Evolutionary conservation across 495 filamentous ascomycete species (phyloP), one percentile per base, ranked within the genome.

Genomic region (Tuber melanosporum): DNA sequence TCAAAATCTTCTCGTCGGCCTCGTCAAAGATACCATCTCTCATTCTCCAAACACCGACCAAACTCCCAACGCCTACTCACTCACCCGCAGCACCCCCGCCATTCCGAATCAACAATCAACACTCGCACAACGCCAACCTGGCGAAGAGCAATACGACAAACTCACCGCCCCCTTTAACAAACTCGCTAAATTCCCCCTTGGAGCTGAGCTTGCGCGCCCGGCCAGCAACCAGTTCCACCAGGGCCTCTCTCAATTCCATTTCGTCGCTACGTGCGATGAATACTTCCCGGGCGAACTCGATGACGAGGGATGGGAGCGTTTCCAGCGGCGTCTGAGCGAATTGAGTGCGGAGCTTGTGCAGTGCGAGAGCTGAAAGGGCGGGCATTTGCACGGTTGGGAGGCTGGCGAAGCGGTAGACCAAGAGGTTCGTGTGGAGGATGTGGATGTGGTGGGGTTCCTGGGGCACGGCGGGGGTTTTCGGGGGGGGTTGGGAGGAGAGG

Each of bases 111-210:
- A 66, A 66, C 57, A 66, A 66, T 66, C 57, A 66, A 66, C 57
- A 66, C 57, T 66, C 57, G 57, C 57, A 66, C 57, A 66, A 66
- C 57, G 57, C 57, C 57, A 66, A 32, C 57, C 57, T 66, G 57
- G 57, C 57, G 57, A 66, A 66, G 57, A 66, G 57, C 57, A 66
- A 32, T 66, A 78, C 77, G 17, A 78, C 77, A 78, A 78, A 78
- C 77, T 78, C 77, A 73, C 77, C 77, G 14, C 77, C 77, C 52
- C 73, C 73, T 41, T 75, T 71, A 36, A 78, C 41, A 73, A 78
- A 78, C n/a, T 78, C 71, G 41, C 73, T 78, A 26, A 78, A 78
- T 62, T 78, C 77, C 5, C 45, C 70, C 42, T 26, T 76, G 44
- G 72, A 72, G 44, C 77, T 78, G 45, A 78, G 36, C 41, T 78